Conservation (phyloP, 2,329 filamentous ascomycete genomes). For the Aspergillus glaucus region DNA sequence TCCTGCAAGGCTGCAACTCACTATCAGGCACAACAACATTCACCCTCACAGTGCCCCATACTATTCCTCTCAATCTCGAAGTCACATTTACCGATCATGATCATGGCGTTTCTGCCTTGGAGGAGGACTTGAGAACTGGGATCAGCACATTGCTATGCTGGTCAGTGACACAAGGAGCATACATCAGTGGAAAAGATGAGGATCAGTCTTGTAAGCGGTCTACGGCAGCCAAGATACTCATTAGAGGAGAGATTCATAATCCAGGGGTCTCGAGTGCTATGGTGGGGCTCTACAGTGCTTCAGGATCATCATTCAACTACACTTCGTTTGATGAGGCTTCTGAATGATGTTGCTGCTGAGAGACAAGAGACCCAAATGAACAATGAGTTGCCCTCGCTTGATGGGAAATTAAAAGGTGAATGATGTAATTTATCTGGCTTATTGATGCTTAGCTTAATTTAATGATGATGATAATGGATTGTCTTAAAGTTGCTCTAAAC, state of each 20-base stretch:
- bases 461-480: neutral
- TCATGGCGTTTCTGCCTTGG: neutral
- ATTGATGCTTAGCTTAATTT: neutral
- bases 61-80: neutral
- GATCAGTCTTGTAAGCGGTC: neutral
- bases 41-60: neutral
- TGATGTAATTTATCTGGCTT: neutral
- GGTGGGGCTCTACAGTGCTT: neutral
- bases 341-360: neutral
- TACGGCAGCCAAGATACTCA: neutral
- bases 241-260: neutral
- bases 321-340: neutral
- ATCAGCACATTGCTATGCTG: neutral
- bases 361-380: neutral
- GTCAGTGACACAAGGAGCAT: neutral
- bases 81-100: neutral
- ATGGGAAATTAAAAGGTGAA: neutral
- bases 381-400: neutral
- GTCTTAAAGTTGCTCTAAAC: no score
- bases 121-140: neutral
- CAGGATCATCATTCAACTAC: neutral
- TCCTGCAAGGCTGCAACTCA: neutral
- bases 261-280: neutral
- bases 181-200: neutral
- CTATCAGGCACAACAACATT: neutral